Evolutionary conservation across 345 rosid species (phyloP), one percentile per base, ranked within the genome.

Genomic region (Arabidopsis arenosa): DNA sequence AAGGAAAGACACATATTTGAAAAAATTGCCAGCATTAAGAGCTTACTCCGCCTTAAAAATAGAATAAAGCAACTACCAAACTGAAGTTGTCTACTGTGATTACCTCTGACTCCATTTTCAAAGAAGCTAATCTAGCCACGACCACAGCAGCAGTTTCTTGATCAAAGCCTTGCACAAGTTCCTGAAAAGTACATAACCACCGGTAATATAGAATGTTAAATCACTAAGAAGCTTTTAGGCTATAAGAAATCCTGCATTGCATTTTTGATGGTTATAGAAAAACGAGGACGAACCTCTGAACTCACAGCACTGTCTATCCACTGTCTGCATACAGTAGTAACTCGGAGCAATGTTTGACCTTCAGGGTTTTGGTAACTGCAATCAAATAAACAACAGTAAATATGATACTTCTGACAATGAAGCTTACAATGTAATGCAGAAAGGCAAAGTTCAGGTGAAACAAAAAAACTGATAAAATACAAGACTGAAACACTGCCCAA

Each of bases 101-200:
- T 78, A 90, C 96, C 97, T 92, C 96, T 61, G 65, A 78, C 82
- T 92, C 96, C 96, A 92, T 90, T 81, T 90, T 92, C 55, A 85
- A 83, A 33, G 97, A 92, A 65, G 88, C 79, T 67, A 90, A 75
- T 76, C 97, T 85, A 40, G 96, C 96, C 88, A 92, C 81, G 35
- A 88, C 93, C 69, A 90, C 96, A 74, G 96, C 93, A 65, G 96
- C 91, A 54, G 96, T 83, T 80, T 87, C 97, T 83, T 92, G 96
- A 83, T 90, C 96, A 81, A 92, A 92, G 57, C 92, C 91, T 74
- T 88, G 92, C 44, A 87, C 84, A 66, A 90, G 61, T 75, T 92
- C 94, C 97, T 92, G 83, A 66, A 80, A 41, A 57, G 23, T 35
- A 9, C 5, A n/a, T n/a, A 33, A 56, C 18, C 10, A 57, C 12